These are phyloP conservation scores for Codiaeum variegatum DNA, from an alignment of 441 rosid genomes.

Conservation along the genomic window DNA sequence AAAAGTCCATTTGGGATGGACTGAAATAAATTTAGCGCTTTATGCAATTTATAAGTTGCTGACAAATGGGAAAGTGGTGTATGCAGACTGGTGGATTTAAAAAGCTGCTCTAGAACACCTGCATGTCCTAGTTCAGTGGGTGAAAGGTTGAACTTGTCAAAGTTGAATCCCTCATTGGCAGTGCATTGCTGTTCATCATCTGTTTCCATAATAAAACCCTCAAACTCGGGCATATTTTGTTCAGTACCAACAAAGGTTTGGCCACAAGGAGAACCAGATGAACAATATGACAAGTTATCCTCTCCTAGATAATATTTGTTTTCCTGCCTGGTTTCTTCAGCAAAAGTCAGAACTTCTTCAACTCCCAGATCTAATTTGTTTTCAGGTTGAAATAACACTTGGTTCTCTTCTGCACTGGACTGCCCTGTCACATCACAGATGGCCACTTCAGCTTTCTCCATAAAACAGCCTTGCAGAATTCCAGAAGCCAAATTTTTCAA, in stretches of 20 bases:
- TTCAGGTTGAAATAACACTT: constrained; percentile 25
- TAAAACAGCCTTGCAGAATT: constrained; percentile 30
- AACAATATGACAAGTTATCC: constrained; percentile 26
- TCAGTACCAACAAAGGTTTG: constrained; percentile 29
- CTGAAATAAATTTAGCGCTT: constrained; percentile 37
- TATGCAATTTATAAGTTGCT: constrained; percentile 35
- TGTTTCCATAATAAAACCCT: constrained; percentile 56
- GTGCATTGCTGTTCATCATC: constrained; percentile 34
- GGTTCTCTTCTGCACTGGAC: constrained; percentile 24
- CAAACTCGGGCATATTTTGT: constrained; percentile 52
- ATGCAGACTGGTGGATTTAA: constrained; percentile 55
- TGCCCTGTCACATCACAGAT: constrained; percentile 32
- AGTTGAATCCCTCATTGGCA: constrained; percentile 33
- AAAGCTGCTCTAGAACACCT: constrained; percentile 55
- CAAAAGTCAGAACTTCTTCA: constrained; percentile 27
- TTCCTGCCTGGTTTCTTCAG: constrained; percentile 32
- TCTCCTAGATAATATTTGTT: constrained; percentile 23
- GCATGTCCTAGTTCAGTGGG: constrained; percentile 49
- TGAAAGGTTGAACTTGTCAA: constrained; percentile 49
- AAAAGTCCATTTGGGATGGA: constrained; percentile 69
- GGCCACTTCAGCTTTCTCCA: constrained; percentile 37
- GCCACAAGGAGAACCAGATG: constrained; percentile 31
- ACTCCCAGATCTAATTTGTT: constrained; percentile 26
- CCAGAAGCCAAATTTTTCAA: constrained; percentile 18
- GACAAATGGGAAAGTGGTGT: constrained; percentile 60